Conservation (phyloP, 2,329 filamentous ascomycete genomes). For the Trichophyton mentagrophytes region DNA sequence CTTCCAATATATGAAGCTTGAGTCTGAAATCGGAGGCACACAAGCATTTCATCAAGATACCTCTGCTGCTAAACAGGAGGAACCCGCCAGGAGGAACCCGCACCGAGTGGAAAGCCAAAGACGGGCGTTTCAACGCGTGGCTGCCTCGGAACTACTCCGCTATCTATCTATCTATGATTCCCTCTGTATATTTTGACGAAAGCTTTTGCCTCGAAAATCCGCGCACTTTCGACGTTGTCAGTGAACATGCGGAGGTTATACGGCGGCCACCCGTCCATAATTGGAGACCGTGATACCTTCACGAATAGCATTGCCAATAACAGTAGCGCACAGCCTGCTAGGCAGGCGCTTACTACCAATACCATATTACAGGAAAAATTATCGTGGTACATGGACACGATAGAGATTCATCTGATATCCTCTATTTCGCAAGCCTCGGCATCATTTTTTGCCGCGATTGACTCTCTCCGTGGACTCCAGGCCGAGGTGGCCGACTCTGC, state of each 20-base stretch:
- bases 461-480: conserved; percentile 68
- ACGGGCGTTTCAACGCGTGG: conserved; percentile 13
- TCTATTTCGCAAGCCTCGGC: conserved; percentile 77
- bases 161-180: conserved; percentile 77
- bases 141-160: conserved; percentile 30
- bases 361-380: conserved; percentile 84
- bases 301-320: no score
- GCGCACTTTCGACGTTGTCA: conserved; percentile 76
- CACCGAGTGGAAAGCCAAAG: conserved; percentile 42
- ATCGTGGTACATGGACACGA: conserved; percentile 95
- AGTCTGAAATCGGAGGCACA: conserved; percentile 38
- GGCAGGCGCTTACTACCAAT: conserved; percentile 73
- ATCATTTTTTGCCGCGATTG: conserved; percentile 75
- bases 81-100: conserved; percentile 31
- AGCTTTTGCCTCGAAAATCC: conserved; percentile 80
- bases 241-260: conserved; percentile 73
- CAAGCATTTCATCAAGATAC: conserved; percentile 33
- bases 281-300: conserved; percentile 20
- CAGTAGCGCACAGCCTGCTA: conserved; percentile 21
- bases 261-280: conserved; percentile 21
- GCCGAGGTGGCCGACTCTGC: conserved; percentile 74
- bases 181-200: conserved; percentile 71
- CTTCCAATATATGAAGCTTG: conserved; percentile 42
- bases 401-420: conserved; percentile 77
- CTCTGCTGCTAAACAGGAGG: conserved; percentile 45